Evolutionary conservation across 768 basidiomycete genomes (phyloP).

Genomic region (Candolleomyces efflorescens): DNA sequence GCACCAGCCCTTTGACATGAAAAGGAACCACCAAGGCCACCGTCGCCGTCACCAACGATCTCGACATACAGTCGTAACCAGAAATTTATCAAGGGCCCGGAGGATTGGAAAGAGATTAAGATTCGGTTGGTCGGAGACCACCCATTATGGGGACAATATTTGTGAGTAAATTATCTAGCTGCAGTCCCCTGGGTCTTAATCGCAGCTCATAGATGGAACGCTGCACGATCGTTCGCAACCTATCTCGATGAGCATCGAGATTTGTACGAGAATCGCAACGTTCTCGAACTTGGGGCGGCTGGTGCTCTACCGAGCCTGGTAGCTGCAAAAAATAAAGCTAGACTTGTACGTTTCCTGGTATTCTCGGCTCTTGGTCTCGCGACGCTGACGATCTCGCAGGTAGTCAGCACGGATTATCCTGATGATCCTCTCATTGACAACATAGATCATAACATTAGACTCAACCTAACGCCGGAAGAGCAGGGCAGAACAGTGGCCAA

Average conservation of each 20-base stretch:
- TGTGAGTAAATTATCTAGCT: constrained; percentile 47
- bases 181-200: too few relatives aligned
- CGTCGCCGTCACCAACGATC: constrained; percentile 59
- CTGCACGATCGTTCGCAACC: constrained; percentile 65
- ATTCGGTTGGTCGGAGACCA: constrained; percentile 77
- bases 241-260: constrained; percentile 58
- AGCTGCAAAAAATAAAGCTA: constrained; percentile 64
- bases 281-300: constrained; percentile 92
- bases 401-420: constrained; percentile 91
- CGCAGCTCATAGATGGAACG: constrained; percentile 63
- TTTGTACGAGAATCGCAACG: constrained; percentile 40
- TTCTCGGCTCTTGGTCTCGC: background rate
- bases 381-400: constrained; percentile 37
- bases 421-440: constrained; percentile 74
- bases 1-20: background rate
- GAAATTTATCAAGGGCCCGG: constrained; percentile 7
- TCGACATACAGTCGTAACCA: constrained; percentile 43
- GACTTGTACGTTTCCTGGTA: constrained; percentile 33
- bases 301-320: constrained; percentile 86
- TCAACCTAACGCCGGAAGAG: constrained; percentile 44
- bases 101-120: constrained; percentile 40
- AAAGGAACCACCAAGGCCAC: constrained; percentile 65
- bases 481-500: constrained; percentile 30
- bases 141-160: too few relatives aligned
- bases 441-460: constrained; percentile 59